Evolutionary conservation across 1,284 basidiomycete species (phyloP).

Genomic region (Ganoderma boninense): DNA sequence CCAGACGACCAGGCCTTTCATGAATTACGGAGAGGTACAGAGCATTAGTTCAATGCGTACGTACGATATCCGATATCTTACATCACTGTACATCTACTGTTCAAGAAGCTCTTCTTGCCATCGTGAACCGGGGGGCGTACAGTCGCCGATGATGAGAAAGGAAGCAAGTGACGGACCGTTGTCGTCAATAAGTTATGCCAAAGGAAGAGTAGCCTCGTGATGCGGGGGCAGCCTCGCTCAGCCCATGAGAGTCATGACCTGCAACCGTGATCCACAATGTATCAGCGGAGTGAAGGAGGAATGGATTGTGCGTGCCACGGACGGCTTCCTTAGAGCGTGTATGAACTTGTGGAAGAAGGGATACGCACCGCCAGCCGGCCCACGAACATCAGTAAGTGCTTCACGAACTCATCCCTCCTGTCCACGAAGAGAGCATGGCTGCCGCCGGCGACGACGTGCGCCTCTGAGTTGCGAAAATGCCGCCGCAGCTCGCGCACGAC

Average conservation of each 20-base stretch:
- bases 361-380: constrained; percentile 30
- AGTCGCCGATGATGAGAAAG: background rate
- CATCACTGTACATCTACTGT: constrained; percentile 10
- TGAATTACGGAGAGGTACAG: background rate
- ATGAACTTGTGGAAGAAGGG: background rate
- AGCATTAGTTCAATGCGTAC: constrained; percentile 14
- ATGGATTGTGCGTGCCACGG: background rate
- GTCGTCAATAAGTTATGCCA: constrained; percentile 19
- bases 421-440: constrained; percentile 38
- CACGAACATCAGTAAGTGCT: constrained; percentile 31
- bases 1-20: too few relatives aligned
- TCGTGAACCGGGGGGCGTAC: background rate
- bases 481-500: constrained; percentile 31
- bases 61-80: constrained; percentile 4
- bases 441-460: constrained; percentile 31
- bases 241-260: constrained; percentile 33
- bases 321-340: background rate
- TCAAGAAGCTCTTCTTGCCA: background rate
- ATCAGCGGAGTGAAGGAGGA: constrained; percentile 8
- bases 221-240: constrained; percentile 10
- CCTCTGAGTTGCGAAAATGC: constrained; percentile 34
- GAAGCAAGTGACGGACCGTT: constrained; percentile 4
- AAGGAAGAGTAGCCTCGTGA: background rate
- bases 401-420: constrained; percentile 33
- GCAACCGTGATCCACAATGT: constrained; percentile 3